Conservation (phyloP, 495 filamentous ascomycete genomes). For the Penicillium atrosanguineum region DNA sequence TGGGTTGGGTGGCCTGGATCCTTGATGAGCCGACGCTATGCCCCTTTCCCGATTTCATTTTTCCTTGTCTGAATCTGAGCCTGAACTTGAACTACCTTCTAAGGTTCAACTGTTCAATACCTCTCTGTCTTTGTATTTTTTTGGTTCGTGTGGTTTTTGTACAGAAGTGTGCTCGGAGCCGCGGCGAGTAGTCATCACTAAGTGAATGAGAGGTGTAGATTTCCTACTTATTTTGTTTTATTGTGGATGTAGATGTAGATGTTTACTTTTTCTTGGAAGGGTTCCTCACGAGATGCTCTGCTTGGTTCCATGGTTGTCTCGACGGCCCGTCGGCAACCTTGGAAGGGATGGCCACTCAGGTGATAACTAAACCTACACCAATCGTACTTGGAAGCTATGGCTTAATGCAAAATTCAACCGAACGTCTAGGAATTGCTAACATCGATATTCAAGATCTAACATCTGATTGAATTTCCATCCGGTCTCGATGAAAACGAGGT, state of each 20-base stretch:
- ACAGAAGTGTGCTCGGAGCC: slow-evolving; percentile 28
- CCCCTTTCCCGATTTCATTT: slow-evolving; percentile 15
- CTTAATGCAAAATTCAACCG: too few relatives aligned
- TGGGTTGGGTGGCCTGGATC: slow-evolving; percentile 35
- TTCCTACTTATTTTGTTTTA: not conserved
- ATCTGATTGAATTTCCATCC: too few relatives aligned
- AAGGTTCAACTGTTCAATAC: not conserved
- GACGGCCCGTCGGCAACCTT: not conserved
- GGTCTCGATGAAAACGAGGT: too few relatives aligned
- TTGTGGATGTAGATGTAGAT: not conserved
- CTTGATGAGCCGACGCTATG: slow-evolving; percentile 29
- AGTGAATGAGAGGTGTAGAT: slow-evolving; percentile 13
- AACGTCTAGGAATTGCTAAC: too few relatives aligned
- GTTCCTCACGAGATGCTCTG: not conserved
- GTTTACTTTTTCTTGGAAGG: not conserved
- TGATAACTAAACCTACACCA: too few relatives aligned
- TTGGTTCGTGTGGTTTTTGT: slow-evolving; percentile 27
- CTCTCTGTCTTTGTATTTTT: slow-evolving; percentile 10
- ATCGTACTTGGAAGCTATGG: too few relatives aligned
- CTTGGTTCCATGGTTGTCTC: not conserved
- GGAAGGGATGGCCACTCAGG: not conserved
- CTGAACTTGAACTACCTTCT: too few relatives aligned
- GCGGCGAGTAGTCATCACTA: not conserved
- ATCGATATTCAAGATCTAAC: too few relatives aligned
- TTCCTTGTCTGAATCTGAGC: not conserved